Percentiles rank a stretch among this genome's conserved stretches.
Conservation (phyloP, 345 rosid genomes). For the Eucalyptus paniculata region DNA sequence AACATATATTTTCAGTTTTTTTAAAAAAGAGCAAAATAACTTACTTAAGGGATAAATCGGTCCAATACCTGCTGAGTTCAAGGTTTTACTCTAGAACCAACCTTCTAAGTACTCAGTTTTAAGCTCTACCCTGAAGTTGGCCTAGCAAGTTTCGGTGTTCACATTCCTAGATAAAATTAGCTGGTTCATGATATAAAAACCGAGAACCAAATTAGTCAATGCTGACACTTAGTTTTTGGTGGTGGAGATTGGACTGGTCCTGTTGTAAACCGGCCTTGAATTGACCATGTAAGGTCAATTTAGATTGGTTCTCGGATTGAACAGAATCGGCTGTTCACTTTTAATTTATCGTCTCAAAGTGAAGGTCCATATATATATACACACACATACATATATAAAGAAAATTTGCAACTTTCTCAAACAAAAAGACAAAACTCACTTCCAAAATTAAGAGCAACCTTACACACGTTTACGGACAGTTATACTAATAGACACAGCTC, state of each 20-base stretch:
- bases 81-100: neutral
- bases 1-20: too few species aligned
- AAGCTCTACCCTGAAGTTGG: neutral
- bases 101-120: accelerated
- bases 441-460: neutral
- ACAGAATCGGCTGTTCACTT: too few species aligned
- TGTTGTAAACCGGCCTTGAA: too few species aligned
- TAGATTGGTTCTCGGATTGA: too few species aligned
- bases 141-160: neutral
- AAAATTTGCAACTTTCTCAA: neutral
- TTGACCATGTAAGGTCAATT: too few species aligned
- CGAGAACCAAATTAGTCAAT: too few species aligned
- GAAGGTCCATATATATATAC: neutral
- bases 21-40: neutral
- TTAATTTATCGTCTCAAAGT: neutral
- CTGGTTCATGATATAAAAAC: too few species aligned
- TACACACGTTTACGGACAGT: neutral
- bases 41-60: neutral
- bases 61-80: accelerated
- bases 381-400: neutral
- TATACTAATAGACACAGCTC: neutral
- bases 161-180: neutral
- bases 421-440: neutral
- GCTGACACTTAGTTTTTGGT: neutral
- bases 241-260: neutral